Evolutionary conservation across 1,284 basidiomycete species (phyloP).

Genomic region (Sutorius eximius): DNA sequence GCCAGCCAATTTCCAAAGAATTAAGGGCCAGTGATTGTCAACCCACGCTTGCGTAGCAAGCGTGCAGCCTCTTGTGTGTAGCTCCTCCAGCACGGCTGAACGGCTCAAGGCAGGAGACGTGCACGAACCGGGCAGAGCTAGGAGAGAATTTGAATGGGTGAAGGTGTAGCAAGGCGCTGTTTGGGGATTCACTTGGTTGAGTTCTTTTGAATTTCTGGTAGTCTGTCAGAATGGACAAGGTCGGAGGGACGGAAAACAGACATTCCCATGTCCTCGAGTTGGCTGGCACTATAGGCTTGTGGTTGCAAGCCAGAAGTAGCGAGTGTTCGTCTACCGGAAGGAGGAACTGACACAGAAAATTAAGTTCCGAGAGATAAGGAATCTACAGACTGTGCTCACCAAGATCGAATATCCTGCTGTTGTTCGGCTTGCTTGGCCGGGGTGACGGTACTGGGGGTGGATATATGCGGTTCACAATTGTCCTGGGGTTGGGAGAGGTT

Average conservation of each 20-base stretch:
- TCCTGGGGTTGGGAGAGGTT: background rate
- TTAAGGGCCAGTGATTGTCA: slow-evolving; percentile 85
- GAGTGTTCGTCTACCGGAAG: slow-evolving; percentile 45
- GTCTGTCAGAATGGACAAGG: slow-evolving; percentile 14
- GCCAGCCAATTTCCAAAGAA: slow-evolving; percentile 94
- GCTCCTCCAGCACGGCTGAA: slow-evolving; percentile 50
- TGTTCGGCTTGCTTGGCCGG: slow-evolving; percentile 12
- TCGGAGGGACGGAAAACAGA: slow-evolving; percentile 29
- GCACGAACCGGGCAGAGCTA: slow-evolving; percentile 19
- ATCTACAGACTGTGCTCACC: slow-evolving; percentile 39
- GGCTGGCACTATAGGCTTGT: slow-evolving; percentile 47
- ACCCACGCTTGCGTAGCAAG: slow-evolving; percentile 81
- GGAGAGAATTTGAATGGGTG: slow-evolving; percentile 33
- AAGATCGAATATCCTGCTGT: slow-evolving; percentile 43
- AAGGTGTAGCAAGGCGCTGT: slow-evolving; percentile 70
- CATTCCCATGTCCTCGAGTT: slow-evolving; percentile 64
- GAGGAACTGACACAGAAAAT: slow-evolving; percentile 38
- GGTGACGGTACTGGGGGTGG: slow-evolving; percentile 18
- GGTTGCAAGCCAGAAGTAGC: slow-evolving; percentile 56
- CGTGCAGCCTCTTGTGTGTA: slow-evolving; percentile 53
- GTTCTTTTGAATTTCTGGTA: slow-evolving; percentile 52
- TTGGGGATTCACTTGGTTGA: slow-evolving; percentile 57
- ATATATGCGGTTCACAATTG: slow-evolving; percentile 21
- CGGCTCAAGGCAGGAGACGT: slow-evolving; percentile 45
- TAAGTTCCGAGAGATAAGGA: background rate